Conservation (phyloP, 805 yeast genomes). For the Candida tibetensis region DNA sequence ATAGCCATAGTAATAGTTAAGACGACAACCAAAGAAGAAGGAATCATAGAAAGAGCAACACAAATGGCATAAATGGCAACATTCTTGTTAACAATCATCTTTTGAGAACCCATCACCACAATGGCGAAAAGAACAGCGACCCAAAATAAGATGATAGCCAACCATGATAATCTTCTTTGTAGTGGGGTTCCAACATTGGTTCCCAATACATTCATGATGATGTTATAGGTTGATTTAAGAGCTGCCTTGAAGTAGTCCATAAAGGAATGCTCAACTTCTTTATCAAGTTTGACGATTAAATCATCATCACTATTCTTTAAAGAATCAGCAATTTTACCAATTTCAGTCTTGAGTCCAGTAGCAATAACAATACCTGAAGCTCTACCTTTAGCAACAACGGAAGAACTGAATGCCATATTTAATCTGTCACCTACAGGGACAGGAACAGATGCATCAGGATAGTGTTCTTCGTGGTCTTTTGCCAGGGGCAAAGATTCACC, state of each 20-base stretch:
- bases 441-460: slow-evolving; percentile 34
- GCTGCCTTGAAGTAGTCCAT: slow-evolving; percentile 34
- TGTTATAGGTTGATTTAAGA: slow-evolving; percentile 39
- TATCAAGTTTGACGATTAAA: slow-evolving; percentile 32
- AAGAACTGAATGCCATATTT: slow-evolving; percentile 34
- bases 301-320: slow-evolving; percentile 20
- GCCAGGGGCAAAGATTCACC: slow-evolving; percentile 36
- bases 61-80: slow-evolving; percentile 41
- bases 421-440: slow-evolving; percentile 37
- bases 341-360: slow-evolving; percentile 40
- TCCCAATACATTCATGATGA: slow-evolving; percentile 46
- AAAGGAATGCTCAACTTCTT: slow-evolving; percentile 33
- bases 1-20: slow-evolving; percentile 42
- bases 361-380: slow-evolving; percentile 38
- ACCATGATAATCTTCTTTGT: slow-evolving; percentile 46
- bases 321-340: slow-evolving; percentile 41
- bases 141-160: slow-evolving; percentile 50
- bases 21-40: slow-evolving; percentile 37
- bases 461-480: slow-evolving; percentile 34
- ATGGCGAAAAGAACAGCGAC: slow-evolving; percentile 41
- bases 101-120: slow-evolving; percentile 38
- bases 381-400: slow-evolving; percentile 42
- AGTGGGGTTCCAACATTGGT: slow-evolving; percentile 46
- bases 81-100: slow-evolving; percentile 28
- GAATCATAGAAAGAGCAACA: slow-evolving; percentile 41